These are phyloP conservation scores for Waltergamsia citrina DNA, from an alignment of 2,329 filamentous ascomycete genomes.

Conservation along the genomic window DNA sequence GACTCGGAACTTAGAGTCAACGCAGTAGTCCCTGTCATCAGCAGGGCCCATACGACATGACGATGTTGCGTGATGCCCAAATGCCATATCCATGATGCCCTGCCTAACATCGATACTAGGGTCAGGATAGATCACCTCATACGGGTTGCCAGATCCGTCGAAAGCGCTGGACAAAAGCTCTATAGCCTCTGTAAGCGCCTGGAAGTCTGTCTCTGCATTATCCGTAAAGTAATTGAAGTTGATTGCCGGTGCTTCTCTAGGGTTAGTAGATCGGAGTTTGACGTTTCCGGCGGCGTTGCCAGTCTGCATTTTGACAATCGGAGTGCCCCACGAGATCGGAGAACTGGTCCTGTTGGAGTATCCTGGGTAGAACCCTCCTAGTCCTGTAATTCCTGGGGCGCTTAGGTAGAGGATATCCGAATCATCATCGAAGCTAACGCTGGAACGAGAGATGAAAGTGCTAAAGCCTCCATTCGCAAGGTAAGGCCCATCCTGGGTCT, in stretches of 20 bases:
- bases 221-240: slow-evolving; percentile 35
- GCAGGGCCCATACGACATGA: slow-evolving; percentile 21
- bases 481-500: slow-evolving; percentile 6
- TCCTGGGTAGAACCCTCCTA: slow-evolving; percentile 5
- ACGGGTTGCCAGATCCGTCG: slow-evolving; percentile 1
- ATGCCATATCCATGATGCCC: slow-evolving; percentile 18
- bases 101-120: slow-evolving; percentile 2
- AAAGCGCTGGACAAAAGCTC: slow-evolving; percentile 25
- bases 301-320: slow-evolving; percentile 5
- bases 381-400: background rate
- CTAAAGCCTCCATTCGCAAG: background rate
- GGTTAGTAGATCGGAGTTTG: slow-evolving; percentile 36
- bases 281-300: slow-evolving; percentile 31
- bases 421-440: slow-evolving; percentile 6
- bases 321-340: slow-evolving; percentile 2
- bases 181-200: slow-evolving; percentile 34
- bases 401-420: slow-evolving; percentile 5
- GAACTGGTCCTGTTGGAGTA: slow-evolving; percentile 3
- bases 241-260: slow-evolving; percentile 41
- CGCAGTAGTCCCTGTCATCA: slow-evolving; percentile 24
- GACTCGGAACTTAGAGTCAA: slow-evolving; percentile 39
- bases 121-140: slow-evolving; percentile 1
- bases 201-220: slow-evolving; percentile 28
- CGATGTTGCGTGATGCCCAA: slow-evolving; percentile 22
- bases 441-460: slow-evolving; percentile 1